Evolutionary conservation across 768 basidiomycete species (phyloP).

Genomic region (Astraeus odoratus): DNA sequence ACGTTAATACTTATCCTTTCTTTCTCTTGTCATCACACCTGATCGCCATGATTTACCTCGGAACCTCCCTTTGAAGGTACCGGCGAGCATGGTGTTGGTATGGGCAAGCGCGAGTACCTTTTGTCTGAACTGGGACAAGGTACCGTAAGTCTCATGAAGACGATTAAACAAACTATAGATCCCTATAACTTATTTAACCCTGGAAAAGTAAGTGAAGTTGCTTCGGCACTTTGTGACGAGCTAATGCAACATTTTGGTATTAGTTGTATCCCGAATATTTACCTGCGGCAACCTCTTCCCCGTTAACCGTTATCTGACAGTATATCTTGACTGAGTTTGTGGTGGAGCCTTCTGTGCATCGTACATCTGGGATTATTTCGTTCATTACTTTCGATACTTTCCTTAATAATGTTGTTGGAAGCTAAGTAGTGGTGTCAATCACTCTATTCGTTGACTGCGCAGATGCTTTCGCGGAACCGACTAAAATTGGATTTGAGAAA

Average conservation of each 20-base stretch:
- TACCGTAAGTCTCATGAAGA: slow-evolving; percentile 46
- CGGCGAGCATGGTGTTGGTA: slow-evolving; percentile 41
- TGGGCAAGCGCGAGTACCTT: slow-evolving; percentile 44
- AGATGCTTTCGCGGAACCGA: too few species aligned
- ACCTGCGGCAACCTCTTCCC: not conserved
- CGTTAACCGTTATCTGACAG: not conserved
- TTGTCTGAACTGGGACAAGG: slow-evolving; percentile 40
- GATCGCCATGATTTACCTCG: not conserved
- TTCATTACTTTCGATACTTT: not conserved
- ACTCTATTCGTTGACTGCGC: too few species aligned
- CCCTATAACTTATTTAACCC: slow-evolving; percentile 43
- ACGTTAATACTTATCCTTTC: not conserved
- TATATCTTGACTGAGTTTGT: too few species aligned
- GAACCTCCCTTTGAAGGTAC: slow-evolving; percentile 17
- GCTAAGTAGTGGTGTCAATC: too few species aligned
- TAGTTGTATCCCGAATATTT: slow-evolving; percentile 10
- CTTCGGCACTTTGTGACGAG: not conserved
- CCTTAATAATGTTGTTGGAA: too few species aligned
- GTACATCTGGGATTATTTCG: not conserved
- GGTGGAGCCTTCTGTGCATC: not conserved
- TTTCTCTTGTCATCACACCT: not conserved
- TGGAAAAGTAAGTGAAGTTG: slow-evolving; percentile 28
- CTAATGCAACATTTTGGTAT: not conserved
- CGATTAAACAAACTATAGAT: slow-evolving; percentile 40
- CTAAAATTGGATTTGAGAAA: too few species aligned